A percentile compares a stretch with the other conserved stretches of the same genome.
Evolutionary conservation across 78 protist species (phyloP).

Genomic region (Dictyostelium firmibasis): DNA sequence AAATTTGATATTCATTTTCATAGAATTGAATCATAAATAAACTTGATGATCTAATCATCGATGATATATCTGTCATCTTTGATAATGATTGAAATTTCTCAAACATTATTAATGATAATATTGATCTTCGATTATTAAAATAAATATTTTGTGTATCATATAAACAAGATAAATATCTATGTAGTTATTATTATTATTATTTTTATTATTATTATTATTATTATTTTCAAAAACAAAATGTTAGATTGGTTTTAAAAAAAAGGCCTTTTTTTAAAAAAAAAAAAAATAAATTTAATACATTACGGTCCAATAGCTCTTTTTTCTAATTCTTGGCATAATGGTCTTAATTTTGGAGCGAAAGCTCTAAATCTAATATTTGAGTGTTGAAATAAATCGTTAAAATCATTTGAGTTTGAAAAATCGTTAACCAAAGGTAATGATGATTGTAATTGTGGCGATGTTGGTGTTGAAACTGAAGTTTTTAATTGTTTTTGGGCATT

Average conservation of each 20-base stretch:
- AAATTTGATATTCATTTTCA: slow-evolving; percentile 68
- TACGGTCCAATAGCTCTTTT: slow-evolving; percentile 58
- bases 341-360: slow-evolving; percentile 70
- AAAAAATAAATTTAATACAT: background rate
- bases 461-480: slow-evolving; percentile 2
- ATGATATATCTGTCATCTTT: slow-evolving; percentile 11
- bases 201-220: background rate
- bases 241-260: background rate
- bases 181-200: no score
- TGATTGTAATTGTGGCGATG: slow-evolving; percentile 18
- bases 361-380: slow-evolving; percentile 78
- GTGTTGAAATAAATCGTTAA: slow-evolving; percentile 35
- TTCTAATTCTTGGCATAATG: slow-evolving; percentile 70
- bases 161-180: background rate
- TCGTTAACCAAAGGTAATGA: background rate
- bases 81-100: slow-evolving; percentile 13
- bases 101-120: slow-evolving; percentile 20
- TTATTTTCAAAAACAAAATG: background rate
- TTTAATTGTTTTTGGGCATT: slow-evolving; percentile 13
- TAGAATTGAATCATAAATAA: slow-evolving; percentile 58
- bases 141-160: slow-evolving; percentile 35
- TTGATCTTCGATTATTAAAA: slow-evolving; percentile 49
- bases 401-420: background rate
- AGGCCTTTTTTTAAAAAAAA: no score
- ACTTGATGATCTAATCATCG: slow-evolving; percentile 24